These are phyloP conservation scores for Salix viminalis DNA, from an alignment of 345 rosid species.

Conservation along the genomic window DNA sequence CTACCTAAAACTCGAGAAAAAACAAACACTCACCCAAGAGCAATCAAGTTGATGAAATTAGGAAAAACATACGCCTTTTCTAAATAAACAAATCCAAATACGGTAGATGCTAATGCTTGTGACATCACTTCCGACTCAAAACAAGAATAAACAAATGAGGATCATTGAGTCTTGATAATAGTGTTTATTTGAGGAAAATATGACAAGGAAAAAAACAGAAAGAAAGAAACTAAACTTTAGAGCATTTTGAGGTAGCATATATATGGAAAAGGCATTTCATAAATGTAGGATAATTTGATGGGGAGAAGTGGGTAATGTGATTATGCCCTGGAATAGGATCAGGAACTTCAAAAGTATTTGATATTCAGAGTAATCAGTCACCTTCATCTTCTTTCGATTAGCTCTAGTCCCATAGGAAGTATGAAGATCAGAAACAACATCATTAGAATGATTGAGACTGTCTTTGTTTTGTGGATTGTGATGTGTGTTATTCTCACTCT, in stretches of 20 bases:
- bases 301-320: background rate
- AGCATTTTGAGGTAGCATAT: background rate
- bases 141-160: background rate
- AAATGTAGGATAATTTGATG: background rate
- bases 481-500: slow-evolving; percentile 22
- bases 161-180: no score
- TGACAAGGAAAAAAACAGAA: background rate
- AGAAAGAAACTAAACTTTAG: background rate
- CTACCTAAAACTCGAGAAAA: slow-evolving; percentile 50
- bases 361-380: slow-evolving; percentile 4
- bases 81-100: background rate
- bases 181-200: background rate
- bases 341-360: background rate
- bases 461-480: slow-evolving; percentile 27
- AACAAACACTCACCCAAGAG: background rate
- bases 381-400: slow-evolving; percentile 68
- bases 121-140: background rate
- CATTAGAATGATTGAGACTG: slow-evolving; percentile 14
- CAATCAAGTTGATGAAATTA: background rate
- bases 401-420: slow-evolving; percentile 39
- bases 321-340: background rate
- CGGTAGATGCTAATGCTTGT: background rate
- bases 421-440: slow-evolving; percentile 33
- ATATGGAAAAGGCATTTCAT: background rate
- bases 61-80: background rate